phyloP scores from a whole-genome alignment of 2,329 filamentous ascomycete species.

The Fusarium beomiforme region DNA sequence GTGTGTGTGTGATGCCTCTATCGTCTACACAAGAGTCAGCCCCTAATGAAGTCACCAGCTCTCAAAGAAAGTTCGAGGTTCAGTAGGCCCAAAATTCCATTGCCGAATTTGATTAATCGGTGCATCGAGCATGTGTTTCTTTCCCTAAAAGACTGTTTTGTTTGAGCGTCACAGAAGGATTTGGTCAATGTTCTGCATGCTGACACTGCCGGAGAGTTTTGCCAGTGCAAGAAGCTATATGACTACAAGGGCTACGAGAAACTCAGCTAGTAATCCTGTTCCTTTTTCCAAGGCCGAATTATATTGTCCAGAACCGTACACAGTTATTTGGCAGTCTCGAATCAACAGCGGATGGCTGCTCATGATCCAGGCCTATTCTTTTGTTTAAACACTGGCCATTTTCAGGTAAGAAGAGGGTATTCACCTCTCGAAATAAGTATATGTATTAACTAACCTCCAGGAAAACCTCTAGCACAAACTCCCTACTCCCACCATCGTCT shows the following conservation, averaged over 20 bases:
- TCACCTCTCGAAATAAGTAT: rapidly evolving
- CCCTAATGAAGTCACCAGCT: too few species aligned
- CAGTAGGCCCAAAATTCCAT: too few species aligned
- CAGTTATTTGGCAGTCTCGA: neutral
- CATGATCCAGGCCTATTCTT: neutral
- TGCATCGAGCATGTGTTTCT: too few species aligned
- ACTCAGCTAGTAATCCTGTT: neutral
- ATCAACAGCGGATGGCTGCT: neutral
- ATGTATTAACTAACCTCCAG: neutral
- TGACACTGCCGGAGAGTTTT: too few species aligned
- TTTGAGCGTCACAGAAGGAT: too few species aligned
- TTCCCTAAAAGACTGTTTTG: too few species aligned
- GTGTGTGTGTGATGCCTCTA: rapidly evolving
- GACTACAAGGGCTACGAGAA: neutral
- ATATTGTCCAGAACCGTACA: neutral
- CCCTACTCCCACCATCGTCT: neutral
- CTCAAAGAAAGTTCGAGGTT: too few species aligned
- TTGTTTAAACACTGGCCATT: neutral
- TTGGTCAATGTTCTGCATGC: too few species aligned
- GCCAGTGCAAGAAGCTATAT: rapidly evolving
- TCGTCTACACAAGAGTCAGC: rapidly evolving
- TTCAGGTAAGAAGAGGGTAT: neutral
- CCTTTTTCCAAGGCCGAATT: too few species aligned
- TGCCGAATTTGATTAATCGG: too few species aligned
- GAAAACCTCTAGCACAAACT: rapidly evolving